These are phyloP conservation scores for Sporothrix humicola DNA, from an alignment of 2,329 filamentous ascomycete genomes.

Conservation along the genomic window DNA sequence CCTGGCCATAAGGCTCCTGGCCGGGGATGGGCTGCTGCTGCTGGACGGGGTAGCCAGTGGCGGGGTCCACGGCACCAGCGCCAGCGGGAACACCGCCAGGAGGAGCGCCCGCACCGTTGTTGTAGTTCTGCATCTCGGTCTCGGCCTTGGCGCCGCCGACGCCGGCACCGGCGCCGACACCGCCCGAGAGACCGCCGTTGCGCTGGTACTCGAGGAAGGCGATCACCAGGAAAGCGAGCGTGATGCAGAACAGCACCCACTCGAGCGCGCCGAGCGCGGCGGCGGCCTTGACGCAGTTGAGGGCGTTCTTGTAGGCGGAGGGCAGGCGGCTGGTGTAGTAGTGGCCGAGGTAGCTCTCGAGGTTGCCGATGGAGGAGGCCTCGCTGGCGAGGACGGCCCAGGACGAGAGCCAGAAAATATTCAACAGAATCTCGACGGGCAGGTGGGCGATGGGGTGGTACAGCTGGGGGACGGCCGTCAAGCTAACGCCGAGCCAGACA, in stretches of 20 bases:
- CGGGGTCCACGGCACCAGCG: neutral
- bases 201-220: conserved; percentile 26
- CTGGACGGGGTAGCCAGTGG: conserved; percentile 13
- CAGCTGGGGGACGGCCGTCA: conserved; percentile 27
- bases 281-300: conserved; percentile 38
- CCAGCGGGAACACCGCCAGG: neutral
- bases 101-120: neutral
- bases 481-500: conserved; percentile 36
- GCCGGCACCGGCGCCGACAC: conserved; percentile 16
- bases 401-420: conserved; percentile 39
- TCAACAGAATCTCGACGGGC: conserved; percentile 35
- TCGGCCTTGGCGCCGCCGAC: conserved; percentile 25
- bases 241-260: conserved; percentile 38
- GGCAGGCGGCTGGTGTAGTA: conserved; percentile 24
- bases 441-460: conserved; percentile 38
- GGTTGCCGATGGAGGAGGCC: conserved; percentile 24
- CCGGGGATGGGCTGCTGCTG: neutral
- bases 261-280: conserved; percentile 38
- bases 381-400: conserved; percentile 40
- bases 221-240: conserved; percentile 31
- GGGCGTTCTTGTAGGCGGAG: conserved; percentile 23
- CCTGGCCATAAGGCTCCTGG: conserved; percentile 12
- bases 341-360: conserved; percentile 24
- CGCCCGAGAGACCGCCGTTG: neutral
- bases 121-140: conserved; percentile 30